These are phyloP conservation scores for Vaccinium macrocarpon DNA, from an alignment of 148 eudicot genomes.

Conservation along the genomic window DNA sequence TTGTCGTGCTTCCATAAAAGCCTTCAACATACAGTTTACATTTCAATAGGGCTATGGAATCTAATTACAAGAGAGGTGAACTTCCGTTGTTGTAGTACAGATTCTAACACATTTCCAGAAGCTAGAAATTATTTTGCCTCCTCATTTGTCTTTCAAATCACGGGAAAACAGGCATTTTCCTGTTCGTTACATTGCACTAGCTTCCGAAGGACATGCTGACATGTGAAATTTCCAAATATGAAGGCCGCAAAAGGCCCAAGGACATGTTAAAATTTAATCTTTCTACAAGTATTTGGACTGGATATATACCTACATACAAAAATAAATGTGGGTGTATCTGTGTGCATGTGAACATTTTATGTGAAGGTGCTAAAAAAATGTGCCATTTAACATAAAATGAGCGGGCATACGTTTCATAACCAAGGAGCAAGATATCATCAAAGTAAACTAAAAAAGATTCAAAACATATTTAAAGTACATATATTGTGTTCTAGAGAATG, in stretches of 20 bases:
- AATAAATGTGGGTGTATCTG: too few relatives aligned
- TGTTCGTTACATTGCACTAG: background rate
- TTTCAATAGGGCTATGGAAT: background rate
- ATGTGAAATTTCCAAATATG: background rate
- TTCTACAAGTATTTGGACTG: background rate
- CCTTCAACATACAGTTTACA: conserved; percentile 1
- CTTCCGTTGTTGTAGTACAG: background rate
- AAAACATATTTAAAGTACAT: background rate
- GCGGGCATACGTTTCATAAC: background rate
- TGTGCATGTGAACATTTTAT: background rate
- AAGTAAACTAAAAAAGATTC: background rate
- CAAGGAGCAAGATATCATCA: background rate
- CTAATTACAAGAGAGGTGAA: background rate
- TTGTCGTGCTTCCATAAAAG: background rate
- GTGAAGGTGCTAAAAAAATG: background rate
- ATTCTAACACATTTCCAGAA: background rate
- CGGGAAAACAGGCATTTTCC: background rate
- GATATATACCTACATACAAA: background rate
- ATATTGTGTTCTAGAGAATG: background rate
- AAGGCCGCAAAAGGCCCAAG: background rate
- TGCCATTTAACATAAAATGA: background rate
- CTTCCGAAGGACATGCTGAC: background rate
- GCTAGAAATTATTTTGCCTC: background rate
- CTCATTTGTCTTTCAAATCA: background rate
- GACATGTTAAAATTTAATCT: background rate